Percentiles rank a stretch among this genome's conserved stretches.
These are phyloP conservation scores for Prunus armeniaca DNA, from an alignment of 306 rosid species.

Conservation along the genomic window DNA sequence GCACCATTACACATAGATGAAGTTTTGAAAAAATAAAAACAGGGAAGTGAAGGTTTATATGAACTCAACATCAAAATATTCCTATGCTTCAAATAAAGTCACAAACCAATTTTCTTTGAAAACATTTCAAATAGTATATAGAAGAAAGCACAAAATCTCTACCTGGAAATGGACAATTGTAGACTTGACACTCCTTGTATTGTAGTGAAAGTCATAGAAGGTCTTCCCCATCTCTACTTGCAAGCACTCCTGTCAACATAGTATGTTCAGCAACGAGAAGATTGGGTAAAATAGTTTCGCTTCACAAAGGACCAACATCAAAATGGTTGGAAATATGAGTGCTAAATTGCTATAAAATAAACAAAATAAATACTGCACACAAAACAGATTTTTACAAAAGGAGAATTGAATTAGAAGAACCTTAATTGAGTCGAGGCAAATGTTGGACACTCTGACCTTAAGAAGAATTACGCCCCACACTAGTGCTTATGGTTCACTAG, in stretches of 20 bases:
- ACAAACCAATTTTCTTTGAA: background rate
- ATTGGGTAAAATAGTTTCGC: no score
- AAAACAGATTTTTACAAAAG: no score
- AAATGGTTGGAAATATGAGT: no score
- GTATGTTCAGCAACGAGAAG: background rate
- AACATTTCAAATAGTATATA: background rate
- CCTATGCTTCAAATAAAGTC: background rate
- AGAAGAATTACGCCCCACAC: no score
- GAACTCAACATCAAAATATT: background rate
- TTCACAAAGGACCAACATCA: no score
- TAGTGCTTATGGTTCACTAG: no score
- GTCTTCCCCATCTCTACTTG: conserved; percentile 56
- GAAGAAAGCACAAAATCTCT: conserved; percentile 19
- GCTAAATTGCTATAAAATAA: no score
- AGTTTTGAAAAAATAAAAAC: background rate
- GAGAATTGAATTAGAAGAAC: no score
- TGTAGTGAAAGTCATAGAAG: conserved; percentile 84
- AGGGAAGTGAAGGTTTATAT: background rate
- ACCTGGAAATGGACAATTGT: conserved; percentile 97
- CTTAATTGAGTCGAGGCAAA: no score
- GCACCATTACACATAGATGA: background rate
- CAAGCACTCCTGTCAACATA: conserved; percentile 62
- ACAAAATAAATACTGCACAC: no score
- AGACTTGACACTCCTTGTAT: conserved; percentile 86
- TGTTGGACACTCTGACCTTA: no score